Evolutionary conservation across 345 rosid species (phyloP), one percentile per base, ranked within the genome.

Genomic region (Melaleuca alternifolia): DNA sequence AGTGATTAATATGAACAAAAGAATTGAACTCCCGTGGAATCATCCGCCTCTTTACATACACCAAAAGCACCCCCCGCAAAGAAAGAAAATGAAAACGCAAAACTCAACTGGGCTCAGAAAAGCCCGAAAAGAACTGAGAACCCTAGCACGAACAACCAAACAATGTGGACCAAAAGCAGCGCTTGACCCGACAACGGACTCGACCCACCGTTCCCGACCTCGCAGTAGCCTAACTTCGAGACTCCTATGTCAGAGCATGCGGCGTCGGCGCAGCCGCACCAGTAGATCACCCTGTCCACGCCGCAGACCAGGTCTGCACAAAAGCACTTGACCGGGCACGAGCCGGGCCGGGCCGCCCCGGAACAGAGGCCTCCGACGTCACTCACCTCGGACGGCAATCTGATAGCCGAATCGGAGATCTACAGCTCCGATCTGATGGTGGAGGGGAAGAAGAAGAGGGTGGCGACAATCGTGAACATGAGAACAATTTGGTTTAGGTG

Each of bases 181-280:
- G 97, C 95, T 89, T 97, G 98, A 85, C 99, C 96, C 56, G 97
- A 95, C 88, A 97, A 92, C 86, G 99, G 91, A 54, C 92, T 89
- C 84, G 92, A 91, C 53, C 96, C 98, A 14, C 95, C 95, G 52
- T 88, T 96, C 57, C 95, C 97, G 33, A 93, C 86, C 87, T 95
- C 98, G 81, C 99, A 97, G 88, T 91, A 93, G 37, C 99, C 99
- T 56, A 85, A 85, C 88, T 95, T 96, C 3, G 91, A 91, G 8
- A 95, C 99, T 30, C 88, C 76, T 88, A 90, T 92, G 6, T 97
- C 97, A 8, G 91, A 90, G 50, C 99, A 97, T 54, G 85, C 83
- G 14, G 99, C 99, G 75, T 97, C 97, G 10, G 92, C 86, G 87
- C 99, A 95, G 50, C 99, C 99, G 85, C 99, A 97, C 99, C 99